Evolutionary conservation across 1,139 yeast genomes (phyloP).

Genomic region (Geotrichum reessii): DNA sequence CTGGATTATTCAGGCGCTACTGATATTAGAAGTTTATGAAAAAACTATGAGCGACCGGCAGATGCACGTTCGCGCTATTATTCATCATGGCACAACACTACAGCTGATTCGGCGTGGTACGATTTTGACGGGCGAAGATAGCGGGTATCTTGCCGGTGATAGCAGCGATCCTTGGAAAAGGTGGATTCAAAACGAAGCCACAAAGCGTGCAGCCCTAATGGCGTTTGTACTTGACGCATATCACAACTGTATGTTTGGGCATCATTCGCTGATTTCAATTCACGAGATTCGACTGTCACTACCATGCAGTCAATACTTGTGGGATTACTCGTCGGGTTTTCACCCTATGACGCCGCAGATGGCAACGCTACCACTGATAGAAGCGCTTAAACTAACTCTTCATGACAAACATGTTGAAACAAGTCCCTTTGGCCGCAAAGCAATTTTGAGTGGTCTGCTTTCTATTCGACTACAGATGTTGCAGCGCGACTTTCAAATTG

Average conservation of each 20-base stretch:
- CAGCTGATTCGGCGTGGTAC: slow-evolving; percentile 70
- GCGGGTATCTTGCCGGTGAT: slow-evolving; percentile 12
- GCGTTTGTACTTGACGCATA: slow-evolving; percentile 75
- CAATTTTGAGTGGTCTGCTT: slow-evolving; percentile 62
- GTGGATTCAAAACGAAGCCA: slow-evolving; percentile 74
- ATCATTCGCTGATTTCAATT: slow-evolving; percentile 59
- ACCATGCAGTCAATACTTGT: slow-evolving; percentile 74
- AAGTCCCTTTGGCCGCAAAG: slow-evolving; percentile 55
- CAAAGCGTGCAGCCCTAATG: slow-evolving; percentile 72
- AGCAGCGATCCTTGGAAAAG: slow-evolving; percentile 41
- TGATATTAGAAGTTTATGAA: slow-evolving; percentile 61
- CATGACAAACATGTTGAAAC: slow-evolving; percentile 49
- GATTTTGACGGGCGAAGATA: slow-evolving; percentile 29
- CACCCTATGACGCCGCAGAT: slow-evolving; percentile 27
- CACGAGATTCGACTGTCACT: slow-evolving; percentile 65
- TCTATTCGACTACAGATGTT: slow-evolving; percentile 71
- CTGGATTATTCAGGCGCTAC: slow-evolving; percentile 62
- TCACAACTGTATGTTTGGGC: slow-evolving; percentile 78
- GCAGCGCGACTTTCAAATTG: slow-evolving; percentile 58
- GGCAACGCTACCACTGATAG: slow-evolving; percentile 42
- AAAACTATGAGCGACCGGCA: slow-evolving; percentile 50
- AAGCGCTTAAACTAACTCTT: slow-evolving; percentile 51
- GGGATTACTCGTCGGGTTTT: slow-evolving; percentile 49
- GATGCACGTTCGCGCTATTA: slow-evolving; percentile 66
- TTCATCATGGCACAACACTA: slow-evolving; percentile 72